phyloP scores from a whole-genome alignment of 2,329 filamentous ascomycete species.

The Claviceps maximensis region DNA sequence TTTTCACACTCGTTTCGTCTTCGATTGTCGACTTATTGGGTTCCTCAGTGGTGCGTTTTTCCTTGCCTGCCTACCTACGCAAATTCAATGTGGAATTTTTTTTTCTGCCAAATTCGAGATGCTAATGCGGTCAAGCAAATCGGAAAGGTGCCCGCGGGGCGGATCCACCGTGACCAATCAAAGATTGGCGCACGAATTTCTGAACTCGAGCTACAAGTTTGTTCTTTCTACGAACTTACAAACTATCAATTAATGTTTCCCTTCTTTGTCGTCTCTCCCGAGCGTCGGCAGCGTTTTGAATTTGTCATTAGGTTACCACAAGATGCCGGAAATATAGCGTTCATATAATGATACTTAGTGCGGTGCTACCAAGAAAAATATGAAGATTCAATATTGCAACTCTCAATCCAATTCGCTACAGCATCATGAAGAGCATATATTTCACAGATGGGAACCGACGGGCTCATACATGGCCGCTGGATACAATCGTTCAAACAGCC shows the following conservation, averaged over 20 bases:
- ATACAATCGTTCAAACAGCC: background rate
- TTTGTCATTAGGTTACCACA: too few relatives aligned
- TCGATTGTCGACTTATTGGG: background rate
- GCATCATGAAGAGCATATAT: background rate
- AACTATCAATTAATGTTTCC: too few relatives aligned
- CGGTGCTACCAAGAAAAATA: too few relatives aligned
- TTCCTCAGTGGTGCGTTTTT: background rate
- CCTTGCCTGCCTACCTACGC: background rate
- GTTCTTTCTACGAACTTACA: too few relatives aligned
- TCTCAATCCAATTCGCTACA: background rate
- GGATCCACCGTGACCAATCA: background rate
- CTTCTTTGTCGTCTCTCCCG: too few relatives aligned
- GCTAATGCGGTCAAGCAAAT: constrained; percentile 9
- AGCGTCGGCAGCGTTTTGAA: too few relatives aligned
- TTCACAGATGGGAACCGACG: background rate
- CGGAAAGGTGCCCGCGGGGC: constrained; percentile 5
- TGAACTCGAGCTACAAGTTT: too few relatives aligned
- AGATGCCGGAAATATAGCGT: too few relatives aligned
- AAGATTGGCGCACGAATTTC: constrained; percentile 2
- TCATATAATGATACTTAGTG: too few relatives aligned
- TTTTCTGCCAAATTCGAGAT: constrained; percentile 16
- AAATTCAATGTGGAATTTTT: constrained; percentile 14
- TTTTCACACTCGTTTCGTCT: background rate
- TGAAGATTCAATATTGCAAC: too few relatives aligned
- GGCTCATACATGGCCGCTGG: background rate